Evolutionary conservation across 2,329 filamentous ascomycete species (phyloP), one percentile per base, ranked within the genome.

Genomic region (Arthrobotrys sphaeroides): DNA sequence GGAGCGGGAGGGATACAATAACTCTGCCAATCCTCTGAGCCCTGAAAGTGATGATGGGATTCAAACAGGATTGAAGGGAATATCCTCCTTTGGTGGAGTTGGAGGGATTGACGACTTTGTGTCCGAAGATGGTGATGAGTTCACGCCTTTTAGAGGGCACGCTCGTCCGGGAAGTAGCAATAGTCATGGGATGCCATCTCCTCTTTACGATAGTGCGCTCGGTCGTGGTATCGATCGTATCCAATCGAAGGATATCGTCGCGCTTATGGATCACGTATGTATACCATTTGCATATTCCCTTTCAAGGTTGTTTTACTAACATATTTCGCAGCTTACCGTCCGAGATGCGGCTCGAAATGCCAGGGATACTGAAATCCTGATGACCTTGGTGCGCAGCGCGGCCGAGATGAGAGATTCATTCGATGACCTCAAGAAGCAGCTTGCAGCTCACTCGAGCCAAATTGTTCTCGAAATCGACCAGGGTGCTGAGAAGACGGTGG

Each of bases 401-500:
- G 90, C 95, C 10, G 95, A 99, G 83, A 98, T 98, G 94, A 92
- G 94, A 78, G 96, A 92, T 79, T 96, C 93, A 0, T 96, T 98
- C 81, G 92, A 96, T 78, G 94, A 97, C 80, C 91, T 99, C 87
- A 97, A 95, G 85, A 91, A 90, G 78, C 90, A 96, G 80, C 91
- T 99, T 76, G 90, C 91, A 57, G 91, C 96, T 78, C 94, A 96
- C 74, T 94, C 97, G 80, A 92, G 92, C 73, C 88, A 93, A 80
- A 91, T 98, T 80, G 92, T 97, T 83, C 90, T 91, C 40, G 90
- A 91, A 77, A 91, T 92, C n/a, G 90, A 94, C 79, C 91, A 92
- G 80, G 92, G 94, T 81, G 94, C 94, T 9, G 93, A 97, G 77
- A 90, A 91, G 81, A 92, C 93, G 0, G 88, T 92, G 24, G 90